These are phyloP conservation scores for Boletus vinaceobasis DNA, from an alignment of 768 basidiomycete genomes.

Conservation along the genomic window DNA sequence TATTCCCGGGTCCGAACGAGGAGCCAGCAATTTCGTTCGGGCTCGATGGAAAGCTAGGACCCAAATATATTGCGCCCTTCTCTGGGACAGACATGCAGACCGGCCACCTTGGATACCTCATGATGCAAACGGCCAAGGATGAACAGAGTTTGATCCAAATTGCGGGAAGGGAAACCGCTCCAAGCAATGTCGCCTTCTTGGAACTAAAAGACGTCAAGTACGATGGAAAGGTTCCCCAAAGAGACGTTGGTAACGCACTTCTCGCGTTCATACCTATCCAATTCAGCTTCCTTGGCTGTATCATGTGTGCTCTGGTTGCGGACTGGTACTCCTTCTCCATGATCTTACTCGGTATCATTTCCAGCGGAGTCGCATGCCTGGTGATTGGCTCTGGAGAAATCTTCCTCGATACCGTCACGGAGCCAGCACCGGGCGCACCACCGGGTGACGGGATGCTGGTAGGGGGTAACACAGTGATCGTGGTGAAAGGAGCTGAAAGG, in stretches of 20 bases:
- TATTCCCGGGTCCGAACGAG: conserved; percentile 30
- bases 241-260: conserved; percentile 3
- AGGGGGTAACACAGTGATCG: conserved; percentile 22
- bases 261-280: conserved; percentile 25
- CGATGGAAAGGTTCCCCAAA: conserved; percentile 6
- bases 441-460: conserved; percentile 33
- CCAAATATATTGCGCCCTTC: conserved; percentile 22
- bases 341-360: conserved; percentile 33
- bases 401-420: conserved; percentile 10
- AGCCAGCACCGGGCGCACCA: conserved; percentile 24
- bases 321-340: conserved; percentile 34
- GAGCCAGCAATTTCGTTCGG: conserved; percentile 28
- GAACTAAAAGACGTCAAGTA: conserved; percentile 23
- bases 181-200: conserved; percentile 19
- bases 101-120: conserved; percentile 30
- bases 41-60: conserved; percentile 28
- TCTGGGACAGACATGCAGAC: conserved; percentile 30
- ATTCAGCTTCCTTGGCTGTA: conserved; percentile 21
- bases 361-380: conserved; percentile 29
- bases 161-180: conserved; percentile 16
- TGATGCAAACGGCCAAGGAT: conserved; percentile 15
- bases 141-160: not conserved
- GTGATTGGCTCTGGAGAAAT: conserved; percentile 31
- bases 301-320: conserved; percentile 20
- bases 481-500: conserved; percentile 31